Conservation (phyloP, 2,329 filamentous ascomycete genomes). For the Monilinia vaccinii-corymbosi region DNA sequence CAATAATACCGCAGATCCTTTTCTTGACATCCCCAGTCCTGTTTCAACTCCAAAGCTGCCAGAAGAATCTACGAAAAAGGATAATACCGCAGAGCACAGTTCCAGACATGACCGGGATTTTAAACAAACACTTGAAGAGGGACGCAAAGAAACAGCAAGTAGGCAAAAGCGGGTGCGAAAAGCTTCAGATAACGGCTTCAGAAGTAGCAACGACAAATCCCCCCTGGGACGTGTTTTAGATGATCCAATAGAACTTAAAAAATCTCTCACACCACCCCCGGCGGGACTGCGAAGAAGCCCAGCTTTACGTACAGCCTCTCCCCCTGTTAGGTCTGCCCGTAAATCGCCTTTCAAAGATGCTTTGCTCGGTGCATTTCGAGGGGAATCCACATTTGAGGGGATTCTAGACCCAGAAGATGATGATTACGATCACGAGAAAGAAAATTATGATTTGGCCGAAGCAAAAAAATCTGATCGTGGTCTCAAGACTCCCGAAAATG, state of each 20-base stretch:
- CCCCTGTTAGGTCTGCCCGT: slow-evolving; percentile 35
- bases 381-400: slow-evolving; percentile 40
- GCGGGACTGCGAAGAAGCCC: slow-evolving; percentile 44
- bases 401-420: slow-evolving; percentile 14
- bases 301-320: slow-evolving; percentile 42
- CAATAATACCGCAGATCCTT: slow-evolving; percentile 52
- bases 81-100: slow-evolving; percentile 21
- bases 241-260: slow-evolving; percentile 4
- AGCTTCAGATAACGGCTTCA: slow-evolving; percentile 16
- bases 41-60: slow-evolving; percentile 18
- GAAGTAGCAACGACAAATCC: slow-evolving; percentile 1
- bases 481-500: slow-evolving; percentile 10
- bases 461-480: slow-evolving; percentile 8
- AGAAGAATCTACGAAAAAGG: slow-evolving; percentile 23
- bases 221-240: not conserved
- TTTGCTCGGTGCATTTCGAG: slow-evolving; percentile 52
- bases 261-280: slow-evolving; percentile 20
- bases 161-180: slow-evolving; percentile 16
- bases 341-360: slow-evolving; percentile 49
- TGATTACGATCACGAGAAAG: slow-evolving; percentile 17
- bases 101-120: slow-evolving; percentile 12
- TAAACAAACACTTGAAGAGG: slow-evolving; percentile 11
- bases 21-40: slow-evolving; percentile 38
- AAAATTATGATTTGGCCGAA: slow-evolving; percentile 15
- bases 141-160: slow-evolving; percentile 1